Base-by-base conservation (phyloP, 208 protist species). In the Phytomonas sp. region DNA sequence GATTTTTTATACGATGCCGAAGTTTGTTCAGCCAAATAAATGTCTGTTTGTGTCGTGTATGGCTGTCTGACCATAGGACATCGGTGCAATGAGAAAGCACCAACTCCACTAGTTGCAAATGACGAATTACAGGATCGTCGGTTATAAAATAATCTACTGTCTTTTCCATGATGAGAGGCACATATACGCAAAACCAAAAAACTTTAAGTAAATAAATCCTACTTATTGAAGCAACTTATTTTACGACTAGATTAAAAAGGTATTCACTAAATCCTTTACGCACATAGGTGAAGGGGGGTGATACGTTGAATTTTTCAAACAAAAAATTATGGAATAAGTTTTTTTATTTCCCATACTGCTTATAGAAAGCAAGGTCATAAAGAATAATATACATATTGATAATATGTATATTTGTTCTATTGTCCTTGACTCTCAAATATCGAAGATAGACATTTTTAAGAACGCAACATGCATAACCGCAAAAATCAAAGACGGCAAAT, bases 91-190 rank as follows among this genome's bases (percentile, higher is more conserved):
- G 73, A 13, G 74, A 62, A 59, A 87, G 60, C 23, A 89, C 80
- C 62, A 88, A 68, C 68, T 87, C 76, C 31, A 88, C 65, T 33
- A 94, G 72, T 65, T 87, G 75, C 0, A 75, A 65, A 20, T 68
- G 82, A 29, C 88, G 85, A 37, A 82, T 51, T 46, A 68, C 53
- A 8, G 84, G 75, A 43, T 94, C 84, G 37, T 94, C 84, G 20
- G 74, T 60, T 64, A 94, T 89, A 70, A 69, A 82, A 26, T 31
- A 66, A 60, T 81, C 71, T 13, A 72, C 37, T 20, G 26, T 60
- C 33, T 77, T 73, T 56, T 74, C 65, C 23, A 8, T 32, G 20
- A 26, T 68, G 13, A 40, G 36, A 34, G 7, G 28, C 36, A 73
- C 29, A 56, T 28, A 15, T 4, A 70, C n/a, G 68, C 36, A 59